Conservation (phyloP, 768 basidiomycete species). For the Paxillus involutus region DNA sequence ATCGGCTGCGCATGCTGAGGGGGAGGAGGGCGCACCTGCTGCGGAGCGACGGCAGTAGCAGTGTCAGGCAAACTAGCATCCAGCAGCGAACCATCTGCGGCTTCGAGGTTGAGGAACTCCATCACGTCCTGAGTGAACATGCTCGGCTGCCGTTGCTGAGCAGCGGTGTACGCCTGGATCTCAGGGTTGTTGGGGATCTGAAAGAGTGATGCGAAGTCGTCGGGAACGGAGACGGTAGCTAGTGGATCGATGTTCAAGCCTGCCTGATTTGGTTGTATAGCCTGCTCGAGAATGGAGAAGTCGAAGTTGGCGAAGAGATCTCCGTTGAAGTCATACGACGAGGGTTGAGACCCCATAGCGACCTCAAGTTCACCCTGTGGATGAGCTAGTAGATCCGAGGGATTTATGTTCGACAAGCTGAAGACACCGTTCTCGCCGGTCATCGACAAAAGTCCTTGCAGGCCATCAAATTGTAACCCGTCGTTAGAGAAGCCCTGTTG, state of each 20-base stretch:
- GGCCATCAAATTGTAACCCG: slow-evolving; percentile 17
- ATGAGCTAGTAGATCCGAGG: slow-evolving; percentile 28
- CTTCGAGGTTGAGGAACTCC: slow-evolving; percentile 40
- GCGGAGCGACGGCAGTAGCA: slow-evolving; percentile 18
- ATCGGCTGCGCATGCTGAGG: slow-evolving; percentile 17
- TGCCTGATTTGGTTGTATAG: slow-evolving; percentile 1
- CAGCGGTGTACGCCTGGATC: slow-evolving; percentile 8
- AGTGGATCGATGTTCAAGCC: slow-evolving; percentile 2
- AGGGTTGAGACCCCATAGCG: slow-evolving; percentile 12
- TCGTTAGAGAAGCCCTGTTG: neutral
- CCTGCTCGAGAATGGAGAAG: slow-evolving; percentile 13
- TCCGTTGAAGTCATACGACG: slow-evolving; percentile 7
- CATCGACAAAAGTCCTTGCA: slow-evolving; percentile 31
- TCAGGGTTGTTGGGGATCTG: slow-evolving; percentile 10
- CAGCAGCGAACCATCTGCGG: slow-evolving; percentile 9
- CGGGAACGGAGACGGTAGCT: slow-evolving; percentile 4
- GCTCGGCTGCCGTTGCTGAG: slow-evolving; percentile 19
- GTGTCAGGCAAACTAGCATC: neutral
- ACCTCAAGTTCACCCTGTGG: slow-evolving; percentile 41
- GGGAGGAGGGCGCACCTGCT: slow-evolving; percentile 21
- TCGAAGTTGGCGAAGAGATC: slow-evolving; percentile 24
- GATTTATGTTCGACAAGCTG: slow-evolving; percentile 33
- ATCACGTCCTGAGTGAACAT: slow-evolving; percentile 32
- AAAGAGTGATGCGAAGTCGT: slow-evolving; percentile 25
- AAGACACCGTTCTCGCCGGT: slow-evolving; percentile 37